phyloP scores from a whole-genome alignment of 345 rosid species.

The Laguncularia racemosa region DNA sequence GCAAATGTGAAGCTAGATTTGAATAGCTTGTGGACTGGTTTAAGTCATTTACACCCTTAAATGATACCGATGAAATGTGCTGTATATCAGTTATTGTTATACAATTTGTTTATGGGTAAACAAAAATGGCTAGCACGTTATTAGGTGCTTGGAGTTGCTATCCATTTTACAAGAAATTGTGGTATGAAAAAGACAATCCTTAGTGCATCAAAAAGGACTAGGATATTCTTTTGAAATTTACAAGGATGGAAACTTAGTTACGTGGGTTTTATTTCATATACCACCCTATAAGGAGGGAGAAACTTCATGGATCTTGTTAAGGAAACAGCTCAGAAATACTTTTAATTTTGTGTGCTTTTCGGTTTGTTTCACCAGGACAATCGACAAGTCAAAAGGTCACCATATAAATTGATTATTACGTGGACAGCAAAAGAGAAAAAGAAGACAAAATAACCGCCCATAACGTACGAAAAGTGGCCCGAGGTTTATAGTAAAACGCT shows the following conservation, averaged over 20 bases:
- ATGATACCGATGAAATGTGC: no score
- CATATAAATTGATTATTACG: no score
- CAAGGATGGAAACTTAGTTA: neutral
- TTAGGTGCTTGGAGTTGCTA: neutral
- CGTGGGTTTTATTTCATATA: neutral
- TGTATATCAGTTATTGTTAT: no score
- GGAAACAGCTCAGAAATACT: slow-evolving; percentile 12
- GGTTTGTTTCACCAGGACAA: neutral
- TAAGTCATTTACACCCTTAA: no score
- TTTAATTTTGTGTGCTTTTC: neutral
- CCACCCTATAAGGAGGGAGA: neutral
- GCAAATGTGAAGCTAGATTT: no score
- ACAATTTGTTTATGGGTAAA: neutral
- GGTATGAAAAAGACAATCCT: neutral
- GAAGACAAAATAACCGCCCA: no score
- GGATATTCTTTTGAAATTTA: neutral
- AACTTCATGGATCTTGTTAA: neutral
- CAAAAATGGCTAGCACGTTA: neutral
- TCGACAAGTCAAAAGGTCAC: slow-evolving; percentile 2
- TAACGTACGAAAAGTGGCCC: no score
- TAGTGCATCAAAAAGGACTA: neutral
- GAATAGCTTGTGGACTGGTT: no score
- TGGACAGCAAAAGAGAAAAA: no score
- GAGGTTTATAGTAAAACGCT: no score
- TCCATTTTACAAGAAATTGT: slow-evolving; percentile 1